phyloP scores from a whole-genome alignment of 495 filamentous ascomycete species.

The Rhypophila decipiens region DNA sequence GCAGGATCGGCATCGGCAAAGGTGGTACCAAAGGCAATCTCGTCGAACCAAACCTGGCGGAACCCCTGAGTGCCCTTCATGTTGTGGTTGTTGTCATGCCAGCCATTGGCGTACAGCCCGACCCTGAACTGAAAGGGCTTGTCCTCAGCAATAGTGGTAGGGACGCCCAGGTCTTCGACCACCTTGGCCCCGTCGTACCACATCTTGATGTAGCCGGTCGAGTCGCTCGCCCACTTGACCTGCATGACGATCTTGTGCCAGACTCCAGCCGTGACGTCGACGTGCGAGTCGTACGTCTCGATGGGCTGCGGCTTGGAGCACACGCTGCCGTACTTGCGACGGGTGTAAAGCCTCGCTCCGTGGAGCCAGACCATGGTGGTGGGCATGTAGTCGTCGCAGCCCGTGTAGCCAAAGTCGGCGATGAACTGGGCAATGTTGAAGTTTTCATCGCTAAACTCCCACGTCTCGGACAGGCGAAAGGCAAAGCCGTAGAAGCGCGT shows the following conservation, averaged over 20 bases:
- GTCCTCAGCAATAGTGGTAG: constrained; percentile 42
- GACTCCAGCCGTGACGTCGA: constrained; percentile 35
- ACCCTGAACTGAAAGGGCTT: constrained; percentile 46
- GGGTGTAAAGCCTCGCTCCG: constrained; percentile 40
- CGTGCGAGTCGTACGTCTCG: constrained; percentile 28
- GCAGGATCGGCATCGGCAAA: constrained; percentile 41
- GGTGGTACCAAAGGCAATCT: constrained; percentile 42
- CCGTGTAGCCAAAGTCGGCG: constrained; percentile 41
- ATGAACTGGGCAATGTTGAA: constrained; percentile 55
- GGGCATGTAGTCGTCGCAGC: constrained; percentile 49
- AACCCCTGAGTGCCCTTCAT: constrained; percentile 42
- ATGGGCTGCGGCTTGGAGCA: constrained; percentile 25
- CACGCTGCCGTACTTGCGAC: constrained; percentile 39
- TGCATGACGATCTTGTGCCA: constrained; percentile 49
- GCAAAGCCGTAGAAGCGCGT: constrained; percentile 51
- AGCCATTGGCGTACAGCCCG: constrained; percentile 51
- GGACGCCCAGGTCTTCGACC: constrained; percentile 32
- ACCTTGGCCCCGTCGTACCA: constrained; percentile 49
- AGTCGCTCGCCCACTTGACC: constrained; percentile 41
- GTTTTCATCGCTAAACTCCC: constrained; percentile 42
- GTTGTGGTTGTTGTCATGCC: constrained; percentile 44
- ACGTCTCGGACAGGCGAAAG: constrained; percentile 44
- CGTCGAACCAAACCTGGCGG: constrained; percentile 48
- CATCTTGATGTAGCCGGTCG: constrained; percentile 42
- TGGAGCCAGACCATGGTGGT: constrained; percentile 47